Base-by-base conservation (phyloP, 2,329 filamentous ascomycete genomes). In the Claviceps quebecensis region DNA sequence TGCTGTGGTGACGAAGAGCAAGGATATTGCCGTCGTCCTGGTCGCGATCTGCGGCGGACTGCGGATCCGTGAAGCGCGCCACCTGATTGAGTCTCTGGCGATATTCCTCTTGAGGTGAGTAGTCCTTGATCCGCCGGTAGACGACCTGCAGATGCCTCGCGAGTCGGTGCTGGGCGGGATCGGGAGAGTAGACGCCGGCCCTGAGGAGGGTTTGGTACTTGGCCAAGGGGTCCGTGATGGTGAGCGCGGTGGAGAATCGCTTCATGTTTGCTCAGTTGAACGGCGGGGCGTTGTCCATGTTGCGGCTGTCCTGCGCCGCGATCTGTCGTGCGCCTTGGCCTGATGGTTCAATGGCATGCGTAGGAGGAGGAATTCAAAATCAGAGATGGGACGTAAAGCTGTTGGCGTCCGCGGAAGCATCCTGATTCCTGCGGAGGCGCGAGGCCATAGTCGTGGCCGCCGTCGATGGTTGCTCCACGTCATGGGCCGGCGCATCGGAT, bases 81-180 rank as follows among this genome's bases (percentile, higher is more conserved):
- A 87, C 72, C 56, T 80, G 78, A 44, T 76, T 74, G 1, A 93
- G 71, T 29, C 80, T 76, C 55, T 80, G 71, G 34, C 75, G 75
- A 62, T 90, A 90, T 60, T 88, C 83, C 13, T 76, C 59, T 46
- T 81, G 76, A 0, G 86, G 87, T 38, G 84, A 78, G 66, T 93
- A 91, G 64, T 91, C 86, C 61, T 87, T 89, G 41, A 91, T 70
- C 2, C 81, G 75, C 39, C 79, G 70, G 58, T 93, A 91, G 11
- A 91, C 73, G 61, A 87, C 86, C 58, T 87, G 84, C 1, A 91
- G 72, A 65, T 91, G 84, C 41, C 87, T 73, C 5, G 86, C 86
- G 6, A 87, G 71, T 19, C 84, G 77, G 64, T 87, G 81, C 62
- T 88, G 84, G 22, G 83, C 76, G 5, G 78, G 78, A 65, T 91